Evolutionary conservation across 1,139 yeast species (phyloP).

Genomic region (Wickerhamomyces sp.): DNA sequence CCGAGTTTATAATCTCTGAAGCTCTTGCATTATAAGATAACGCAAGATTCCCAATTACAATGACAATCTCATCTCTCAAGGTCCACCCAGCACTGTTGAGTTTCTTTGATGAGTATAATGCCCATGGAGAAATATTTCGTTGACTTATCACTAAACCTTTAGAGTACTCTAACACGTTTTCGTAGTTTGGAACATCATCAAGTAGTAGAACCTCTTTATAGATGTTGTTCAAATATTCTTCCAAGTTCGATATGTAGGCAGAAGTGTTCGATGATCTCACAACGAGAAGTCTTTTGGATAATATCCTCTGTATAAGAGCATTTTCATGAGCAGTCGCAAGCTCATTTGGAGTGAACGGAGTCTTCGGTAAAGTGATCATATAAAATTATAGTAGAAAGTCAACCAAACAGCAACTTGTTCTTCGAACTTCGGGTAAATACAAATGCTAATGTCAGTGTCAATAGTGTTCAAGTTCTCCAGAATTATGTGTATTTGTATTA

Average conservation of each 20-base stretch:
- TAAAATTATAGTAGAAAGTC: no score
- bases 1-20: constrained; percentile 10
- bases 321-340: background rate
- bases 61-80: constrained; percentile 7
- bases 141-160: background rate
- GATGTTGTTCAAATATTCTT: constrained; percentile 9
- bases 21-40: constrained; percentile 11
- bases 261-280: constrained; percentile 3
- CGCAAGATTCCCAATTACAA: constrained; percentile 8
- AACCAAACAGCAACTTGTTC: no score
- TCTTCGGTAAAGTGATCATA: constrained; percentile 7
- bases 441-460: no score
- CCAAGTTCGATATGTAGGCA: constrained; percentile 7
- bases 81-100: constrained; percentile 5
- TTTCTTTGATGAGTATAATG: constrained; percentile 3
- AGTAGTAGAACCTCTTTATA: background rate
- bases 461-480: no score
- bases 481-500: no score
- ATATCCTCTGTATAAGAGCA: constrained; percentile 1
- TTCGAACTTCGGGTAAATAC: no score
- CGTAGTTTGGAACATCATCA: background rate
- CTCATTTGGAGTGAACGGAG: constrained; percentile 6
- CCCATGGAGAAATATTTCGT: constrained; percentile 10
- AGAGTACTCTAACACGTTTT: constrained; percentile 1
- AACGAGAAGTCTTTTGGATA: constrained; percentile 5